Percentiles rank a stretch among this genome's conserved stretches.
Conservation (phyloP, 2,329 filamentous ascomycete genomes). For the Phaeosphaeriaceae sp. region DNA sequence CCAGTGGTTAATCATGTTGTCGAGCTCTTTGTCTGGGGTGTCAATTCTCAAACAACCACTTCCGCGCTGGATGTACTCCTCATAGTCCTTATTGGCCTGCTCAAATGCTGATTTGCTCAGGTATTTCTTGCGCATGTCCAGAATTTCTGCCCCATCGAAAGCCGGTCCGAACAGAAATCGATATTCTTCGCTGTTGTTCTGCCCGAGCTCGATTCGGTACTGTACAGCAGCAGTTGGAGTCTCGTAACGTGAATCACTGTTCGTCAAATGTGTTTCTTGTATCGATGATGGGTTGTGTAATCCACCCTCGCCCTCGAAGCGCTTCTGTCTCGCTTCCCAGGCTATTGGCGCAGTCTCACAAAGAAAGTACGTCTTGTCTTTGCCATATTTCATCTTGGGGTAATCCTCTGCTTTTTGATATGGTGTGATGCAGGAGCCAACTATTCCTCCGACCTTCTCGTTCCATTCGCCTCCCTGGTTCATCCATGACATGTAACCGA, state of each 20-base stretch:
- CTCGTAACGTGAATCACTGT: constrained; percentile 63
- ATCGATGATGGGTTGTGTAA: constrained; percentile 61
- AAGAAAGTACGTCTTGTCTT: constrained; percentile 66
- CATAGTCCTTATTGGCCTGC: constrained; percentile 57
- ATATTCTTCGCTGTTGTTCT: constrained; percentile 55
- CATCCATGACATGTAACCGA: constrained; percentile 71
- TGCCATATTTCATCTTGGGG: constrained; percentile 64
- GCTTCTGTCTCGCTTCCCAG: constrained; percentile 62
- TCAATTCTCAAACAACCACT: constrained; percentile 61
- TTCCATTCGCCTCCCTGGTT: constrained; percentile 65
- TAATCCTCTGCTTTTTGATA: constrained; percentile 67
- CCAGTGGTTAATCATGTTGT: constrained; percentile 69
- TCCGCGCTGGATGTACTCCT: constrained; percentile 60
- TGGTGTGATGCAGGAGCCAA: constrained; percentile 63
- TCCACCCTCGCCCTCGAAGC: constrained; percentile 65
- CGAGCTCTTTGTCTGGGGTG: constrained; percentile 63
- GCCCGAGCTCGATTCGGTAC: constrained; percentile 55
- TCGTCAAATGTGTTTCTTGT: constrained; percentile 48
- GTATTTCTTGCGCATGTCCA: constrained; percentile 56
- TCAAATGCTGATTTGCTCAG: constrained; percentile 60
- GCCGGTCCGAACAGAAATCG: constrained; percentile 66
- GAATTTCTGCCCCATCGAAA: constrained; percentile 61
- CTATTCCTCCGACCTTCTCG: constrained; percentile 57
- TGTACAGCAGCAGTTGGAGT: constrained; percentile 64
- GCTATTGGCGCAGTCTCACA: constrained; percentile 61